These are phyloP conservation scores for Chaetoceros muelleri DNA, from an alignment of 108 stramenopile genomes.

Conservation along the genomic window DNA sequence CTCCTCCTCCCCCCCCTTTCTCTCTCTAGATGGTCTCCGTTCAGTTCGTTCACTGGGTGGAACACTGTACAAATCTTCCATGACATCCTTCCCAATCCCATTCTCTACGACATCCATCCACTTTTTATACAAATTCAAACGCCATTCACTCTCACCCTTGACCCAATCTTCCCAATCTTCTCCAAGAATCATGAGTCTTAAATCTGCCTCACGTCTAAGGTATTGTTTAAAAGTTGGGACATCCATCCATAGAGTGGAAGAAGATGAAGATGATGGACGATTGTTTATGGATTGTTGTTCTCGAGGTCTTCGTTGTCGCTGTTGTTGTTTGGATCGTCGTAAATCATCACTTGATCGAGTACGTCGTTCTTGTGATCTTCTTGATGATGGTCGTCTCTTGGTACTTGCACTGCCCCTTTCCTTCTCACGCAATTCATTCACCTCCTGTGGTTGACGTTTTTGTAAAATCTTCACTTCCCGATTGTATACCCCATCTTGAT, in stretches of 20 bases:
- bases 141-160: slow-evolving; percentile 69
- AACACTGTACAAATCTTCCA: background rate
- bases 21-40: background rate
- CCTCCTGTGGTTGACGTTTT: background rate
- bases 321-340: slow-evolving; percentile 10
- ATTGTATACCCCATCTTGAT: slow-evolving; percentile 16
- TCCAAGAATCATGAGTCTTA: slow-evolving; percentile 57
- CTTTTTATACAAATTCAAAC: slow-evolving; percentile 65
- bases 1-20: no score
- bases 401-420: background rate
- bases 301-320: slow-evolving; percentile 4
- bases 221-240: slow-evolving; percentile 64
- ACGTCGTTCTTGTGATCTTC: slow-evolving; percentile 21
- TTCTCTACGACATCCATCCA: slow-evolving; percentile 62
- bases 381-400: slow-evolving; percentile 7
- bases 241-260: slow-evolving; percentile 56
- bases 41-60: background rate
- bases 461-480: slow-evolving; percentile 25
- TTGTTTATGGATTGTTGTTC: background rate
- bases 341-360: no score
- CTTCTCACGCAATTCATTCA: slow-evolving; percentile 10
- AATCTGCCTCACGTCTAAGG: slow-evolving; percentile 46
- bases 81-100: slow-evolving; percentile 38
- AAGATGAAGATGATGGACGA: slow-evolving; percentile 26
- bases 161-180: slow-evolving; percentile 53